Conservation (phyloP, 2,329 filamentous ascomycete species). For the Talaromyces sp. region DNA sequence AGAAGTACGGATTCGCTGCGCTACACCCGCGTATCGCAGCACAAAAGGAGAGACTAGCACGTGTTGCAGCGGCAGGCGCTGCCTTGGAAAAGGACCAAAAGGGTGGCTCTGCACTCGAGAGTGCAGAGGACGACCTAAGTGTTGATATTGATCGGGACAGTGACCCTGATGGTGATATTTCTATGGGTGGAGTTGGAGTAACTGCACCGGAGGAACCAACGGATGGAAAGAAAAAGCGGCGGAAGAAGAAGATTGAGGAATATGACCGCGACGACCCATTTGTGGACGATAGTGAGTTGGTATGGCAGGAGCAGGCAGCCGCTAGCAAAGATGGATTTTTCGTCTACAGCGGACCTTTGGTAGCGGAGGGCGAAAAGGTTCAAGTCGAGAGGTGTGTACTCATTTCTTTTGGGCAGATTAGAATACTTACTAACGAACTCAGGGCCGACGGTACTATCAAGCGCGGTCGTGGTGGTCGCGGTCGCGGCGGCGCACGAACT, state of each 20-base stretch:
- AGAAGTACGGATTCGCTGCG: conserved; percentile 90
- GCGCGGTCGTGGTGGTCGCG: conserved; percentile 52
- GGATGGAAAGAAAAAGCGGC: conserved; percentile 65
- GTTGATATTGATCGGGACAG: conserved; percentile 75
- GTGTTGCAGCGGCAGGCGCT: conserved; percentile 82
- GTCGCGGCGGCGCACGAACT: conserved; percentile 44
- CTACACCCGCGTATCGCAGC: conserved; percentile 87
- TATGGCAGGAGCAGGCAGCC: conserved; percentile 93
- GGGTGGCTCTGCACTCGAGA: conserved; percentile 67
- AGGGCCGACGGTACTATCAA: conserved; percentile 71
- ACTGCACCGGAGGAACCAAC: conserved; percentile 56
- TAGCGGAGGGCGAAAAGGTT: conserved; percentile 78
- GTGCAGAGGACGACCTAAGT: conserved; percentile 71
- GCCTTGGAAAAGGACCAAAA: conserved; percentile 69
- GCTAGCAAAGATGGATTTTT: conserved; percentile 96
- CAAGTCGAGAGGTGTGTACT: conserved; percentile 53
- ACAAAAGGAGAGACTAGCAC: conserved; percentile 77
- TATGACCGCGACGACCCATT: conserved; percentile 65
- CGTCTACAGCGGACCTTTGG: conserved; percentile 87
- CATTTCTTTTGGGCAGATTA: conserved; percentile 19
- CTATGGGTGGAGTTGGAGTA: conserved; percentile 35
- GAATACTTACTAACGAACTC: conserved; percentile 21
- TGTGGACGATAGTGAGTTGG: conserved; percentile 84
- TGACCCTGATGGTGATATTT: conserved; percentile 46
- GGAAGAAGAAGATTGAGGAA: conserved; percentile 65